A percentile compares a stretch with the other conserved stretches of the same genome.
phyloP scores from a whole-genome alignment of 345 rosid genomes.

The Moringa oleifera region DNA sequence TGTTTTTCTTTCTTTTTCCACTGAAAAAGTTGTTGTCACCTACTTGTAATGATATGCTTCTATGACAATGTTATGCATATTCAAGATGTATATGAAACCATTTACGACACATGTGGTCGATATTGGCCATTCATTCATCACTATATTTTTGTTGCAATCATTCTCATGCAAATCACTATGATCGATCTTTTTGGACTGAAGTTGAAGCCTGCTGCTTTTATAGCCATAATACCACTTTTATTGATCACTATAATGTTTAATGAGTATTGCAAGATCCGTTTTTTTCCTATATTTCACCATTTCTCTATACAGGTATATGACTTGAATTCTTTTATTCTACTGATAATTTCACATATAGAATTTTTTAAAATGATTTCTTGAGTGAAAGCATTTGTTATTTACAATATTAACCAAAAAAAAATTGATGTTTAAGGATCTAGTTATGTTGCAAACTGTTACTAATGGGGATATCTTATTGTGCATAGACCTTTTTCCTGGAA shows the following conservation, averaged over 20 bases:
- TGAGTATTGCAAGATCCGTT: slow-evolving; percentile 84
- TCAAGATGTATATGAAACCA: slow-evolving; percentile 66
- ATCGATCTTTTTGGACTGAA: slow-evolving; percentile 87
- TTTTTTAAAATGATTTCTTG: too few species aligned
- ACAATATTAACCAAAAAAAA: slow-evolving; percentile 11
- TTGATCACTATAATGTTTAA: slow-evolving; percentile 64
- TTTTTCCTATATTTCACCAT: slow-evolving; percentile 65
- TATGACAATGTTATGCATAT: slow-evolving; percentile 48
- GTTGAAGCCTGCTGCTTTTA: slow-evolving; percentile 80
- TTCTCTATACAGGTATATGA: slow-evolving; percentile 56
- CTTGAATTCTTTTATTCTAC: background rate
- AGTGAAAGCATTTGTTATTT: background rate
- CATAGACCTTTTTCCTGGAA: too few species aligned
- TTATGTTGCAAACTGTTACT: too few species aligned
- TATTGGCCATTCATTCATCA: slow-evolving; percentile 87
- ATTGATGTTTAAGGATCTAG: too few species aligned
- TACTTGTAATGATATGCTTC: too few species aligned
- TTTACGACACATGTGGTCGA: slow-evolving; percentile 70
- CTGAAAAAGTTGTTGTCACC: too few species aligned
- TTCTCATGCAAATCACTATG: slow-evolving; percentile 92
- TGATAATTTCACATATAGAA: too few species aligned
- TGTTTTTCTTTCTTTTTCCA: too few species aligned
- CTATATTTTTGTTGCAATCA: slow-evolving; percentile 50
- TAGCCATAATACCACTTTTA: slow-evolving; percentile 69
- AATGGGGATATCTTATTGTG: too few species aligned